These are phyloP conservation scores for Acrodontium crateriforme DNA, from an alignment of 2,329 filamentous ascomycete genomes.

Conservation along the genomic window DNA sequence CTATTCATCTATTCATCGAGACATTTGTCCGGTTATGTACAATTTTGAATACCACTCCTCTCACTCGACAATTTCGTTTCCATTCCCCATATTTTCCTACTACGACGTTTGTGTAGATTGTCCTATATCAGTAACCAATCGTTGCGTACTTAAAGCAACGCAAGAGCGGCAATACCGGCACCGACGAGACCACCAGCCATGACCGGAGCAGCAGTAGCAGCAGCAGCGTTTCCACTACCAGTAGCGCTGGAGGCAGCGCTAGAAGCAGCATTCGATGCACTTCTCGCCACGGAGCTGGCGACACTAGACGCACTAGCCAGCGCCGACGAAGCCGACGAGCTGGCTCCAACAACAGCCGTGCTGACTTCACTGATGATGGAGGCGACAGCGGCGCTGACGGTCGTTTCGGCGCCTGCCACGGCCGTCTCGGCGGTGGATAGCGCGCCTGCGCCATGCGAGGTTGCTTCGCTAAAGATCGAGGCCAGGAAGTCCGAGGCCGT, in stretches of 20 bases:
- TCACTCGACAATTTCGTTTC: too few relatives aligned
- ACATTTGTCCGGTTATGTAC: too few relatives aligned
- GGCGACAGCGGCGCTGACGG: slow-evolving; percentile 6
- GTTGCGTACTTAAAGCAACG: slow-evolving; percentile 14
- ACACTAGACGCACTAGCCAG: too few relatives aligned
- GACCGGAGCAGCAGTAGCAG: slow-evolving; percentile 12
- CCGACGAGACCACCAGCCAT: slow-evolving; percentile 19
- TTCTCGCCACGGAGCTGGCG: slow-evolving; percentile 1
- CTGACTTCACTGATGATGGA: slow-evolving; percentile 6
- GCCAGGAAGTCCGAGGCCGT: slow-evolving; percentile 7
- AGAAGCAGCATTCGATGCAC: slow-evolving; percentile 1
- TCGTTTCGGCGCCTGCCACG: slow-evolving; percentile 5
- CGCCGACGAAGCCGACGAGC: slow-evolving; percentile 2
- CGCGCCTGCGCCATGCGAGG: not conserved
- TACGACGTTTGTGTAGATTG: too few relatives aligned
- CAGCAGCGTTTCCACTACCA: slow-evolving; percentile 6
- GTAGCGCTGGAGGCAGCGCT: slow-evolving; percentile 2
- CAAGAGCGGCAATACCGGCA: slow-evolving; percentile 19
- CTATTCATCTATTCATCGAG: too few relatives aligned
- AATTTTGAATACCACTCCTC: too few relatives aligned
- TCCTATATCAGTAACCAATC: too few relatives aligned
- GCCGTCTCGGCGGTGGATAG: slow-evolving; percentile 1
- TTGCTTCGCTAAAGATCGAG: slow-evolving; percentile 1
- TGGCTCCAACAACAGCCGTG: slow-evolving; percentile 1
- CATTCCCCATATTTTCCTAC: too few relatives aligned